Evolutionary conservation across 139 green algal species (phyloP), one percentile per base, ranked within the genome.

Genomic region (Bryopsis sp.): DNA sequence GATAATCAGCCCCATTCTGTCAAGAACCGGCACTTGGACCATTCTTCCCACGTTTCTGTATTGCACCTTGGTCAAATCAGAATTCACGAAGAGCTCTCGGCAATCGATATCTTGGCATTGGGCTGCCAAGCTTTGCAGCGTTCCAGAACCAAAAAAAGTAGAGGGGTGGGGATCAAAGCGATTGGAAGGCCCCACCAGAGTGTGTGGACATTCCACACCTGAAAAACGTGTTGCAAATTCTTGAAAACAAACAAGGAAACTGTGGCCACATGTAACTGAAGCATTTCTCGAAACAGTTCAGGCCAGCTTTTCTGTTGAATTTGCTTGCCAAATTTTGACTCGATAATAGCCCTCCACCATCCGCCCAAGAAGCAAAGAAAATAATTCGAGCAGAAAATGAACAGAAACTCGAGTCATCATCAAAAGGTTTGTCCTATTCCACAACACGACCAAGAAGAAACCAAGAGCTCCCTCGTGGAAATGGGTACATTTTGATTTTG

Each of bases 1-100:
- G 6, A 92, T 80, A 61, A 92, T 92, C 8, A 92, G 76, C 0
- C 67, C 80, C 29, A 88, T 74, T 0, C 85, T 58, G 76, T 92
- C 85, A 47, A 92, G 22, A 31, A 92, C 85, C 0, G 76, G 76
- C 6, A 63, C 26, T 0, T 65, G 64, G 57, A 75, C 43, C 1
- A 70, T 75, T 0, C 22, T 28, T 68, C 88, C 80, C 64, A 91
- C 58, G 70, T 89, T 87, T 31, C 85, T 73, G 69, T 85, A 76
- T 72, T 89, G 84, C 35, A 85, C 71, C 2, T 74, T 76, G 1
- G 61, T 78, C 22, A 90, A 69, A 43, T 57, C 37, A 2, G 74
- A 70, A 28, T 90, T 90, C 8, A 90, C 62, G 73, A 87, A 82
- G 2, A 85, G 65, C 26, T 76, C 71, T 35, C 28, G 33, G 29